Evolutionary conservation across 441 rosid genomes (phyloP).

Genomic region (Corymbia calophylla): DNA sequence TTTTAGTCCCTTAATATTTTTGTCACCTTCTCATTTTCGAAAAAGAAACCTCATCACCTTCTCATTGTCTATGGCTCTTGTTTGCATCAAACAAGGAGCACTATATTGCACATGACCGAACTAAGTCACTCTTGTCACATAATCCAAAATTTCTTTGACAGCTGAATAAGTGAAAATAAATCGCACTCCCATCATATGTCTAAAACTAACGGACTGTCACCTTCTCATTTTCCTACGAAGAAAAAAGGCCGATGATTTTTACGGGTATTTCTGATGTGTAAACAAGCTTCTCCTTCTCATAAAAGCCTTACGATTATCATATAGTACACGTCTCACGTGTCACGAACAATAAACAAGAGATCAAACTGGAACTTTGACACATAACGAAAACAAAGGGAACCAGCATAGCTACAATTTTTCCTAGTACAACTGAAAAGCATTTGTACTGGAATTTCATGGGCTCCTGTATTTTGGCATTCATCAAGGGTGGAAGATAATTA

Average conservation of each 20-base stretch:
- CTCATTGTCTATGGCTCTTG: not conserved
- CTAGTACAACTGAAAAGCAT: not conserved
- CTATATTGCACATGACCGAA: not conserved
- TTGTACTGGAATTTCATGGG: not conserved
- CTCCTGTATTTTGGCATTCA: not conserved
- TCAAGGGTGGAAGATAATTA: not conserved
- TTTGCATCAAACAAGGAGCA: not conserved
- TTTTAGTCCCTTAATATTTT: too few relatives aligned
- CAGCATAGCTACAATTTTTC: not conserved
- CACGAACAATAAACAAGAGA: not conserved
- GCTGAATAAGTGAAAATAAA: not conserved
- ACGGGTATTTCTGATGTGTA: not conserved
- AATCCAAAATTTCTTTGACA: not conserved
- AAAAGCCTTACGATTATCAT: not conserved
- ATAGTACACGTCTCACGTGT: not conserved
- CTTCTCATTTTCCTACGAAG: not conserved
- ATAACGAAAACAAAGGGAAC: not conserved
- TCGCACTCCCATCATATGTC: not conserved
- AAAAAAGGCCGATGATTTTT: not conserved
- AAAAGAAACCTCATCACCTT: not conserved
- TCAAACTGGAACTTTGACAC: not conserved
- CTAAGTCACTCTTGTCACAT: not conserved
- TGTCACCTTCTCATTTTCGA: not conserved
- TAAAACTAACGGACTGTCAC: not conserved
- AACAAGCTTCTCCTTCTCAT: not conserved